Evolutionary conservation across 305 asterid genomes (phyloP).

Genomic region (Nicotiana rustica): DNA sequence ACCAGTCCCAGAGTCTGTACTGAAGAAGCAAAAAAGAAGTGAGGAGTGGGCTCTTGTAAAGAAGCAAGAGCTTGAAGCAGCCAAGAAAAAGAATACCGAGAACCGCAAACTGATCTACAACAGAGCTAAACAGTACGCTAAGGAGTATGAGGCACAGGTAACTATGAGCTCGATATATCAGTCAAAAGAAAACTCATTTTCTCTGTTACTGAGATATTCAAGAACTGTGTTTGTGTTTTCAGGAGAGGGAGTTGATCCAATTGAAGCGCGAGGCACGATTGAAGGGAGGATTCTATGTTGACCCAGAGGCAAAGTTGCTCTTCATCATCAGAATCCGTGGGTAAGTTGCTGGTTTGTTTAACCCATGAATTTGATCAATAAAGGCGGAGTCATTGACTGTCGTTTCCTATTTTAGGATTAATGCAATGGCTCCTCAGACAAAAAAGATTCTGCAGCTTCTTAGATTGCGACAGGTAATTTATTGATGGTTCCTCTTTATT

Average conservation of each 20-base stretch:
- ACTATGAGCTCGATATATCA: neutral
- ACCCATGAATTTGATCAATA: neutral
- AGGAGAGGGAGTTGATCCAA: slow-evolving; percentile 66
- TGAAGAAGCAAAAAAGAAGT: slow-evolving; percentile 74
- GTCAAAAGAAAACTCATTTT: neutral
- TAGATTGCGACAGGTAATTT: slow-evolving; percentile 68
- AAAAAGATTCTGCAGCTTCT: slow-evolving; percentile 79
- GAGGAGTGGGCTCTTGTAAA: slow-evolving; percentile 78
- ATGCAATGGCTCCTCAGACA: slow-evolving; percentile 71
- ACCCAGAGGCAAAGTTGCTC: slow-evolving; percentile 71
- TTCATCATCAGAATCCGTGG: slow-evolving; percentile 75
- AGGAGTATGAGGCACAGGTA: slow-evolving; percentile 68
- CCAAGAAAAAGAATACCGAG: slow-evolving; percentile 60
- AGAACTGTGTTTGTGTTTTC: neutral
- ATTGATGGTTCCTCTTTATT: neutral
- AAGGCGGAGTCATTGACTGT: neutral
- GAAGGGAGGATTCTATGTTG: slow-evolving; percentile 81
- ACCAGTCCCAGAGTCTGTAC: slow-evolving; percentile 60
- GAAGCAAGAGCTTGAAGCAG: slow-evolving; percentile 56
- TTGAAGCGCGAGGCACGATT: slow-evolving; percentile 81
- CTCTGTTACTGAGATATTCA: neutral
- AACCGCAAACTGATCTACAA: slow-evolving; percentile 66
- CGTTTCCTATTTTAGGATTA: slow-evolving; percentile 49
- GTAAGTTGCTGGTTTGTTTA: slow-evolving; percentile 37
- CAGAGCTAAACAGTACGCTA: slow-evolving; percentile 63